phyloP scores from a whole-genome alignment of 306 rosid species.

The Dryas alaskensis region DNA sequence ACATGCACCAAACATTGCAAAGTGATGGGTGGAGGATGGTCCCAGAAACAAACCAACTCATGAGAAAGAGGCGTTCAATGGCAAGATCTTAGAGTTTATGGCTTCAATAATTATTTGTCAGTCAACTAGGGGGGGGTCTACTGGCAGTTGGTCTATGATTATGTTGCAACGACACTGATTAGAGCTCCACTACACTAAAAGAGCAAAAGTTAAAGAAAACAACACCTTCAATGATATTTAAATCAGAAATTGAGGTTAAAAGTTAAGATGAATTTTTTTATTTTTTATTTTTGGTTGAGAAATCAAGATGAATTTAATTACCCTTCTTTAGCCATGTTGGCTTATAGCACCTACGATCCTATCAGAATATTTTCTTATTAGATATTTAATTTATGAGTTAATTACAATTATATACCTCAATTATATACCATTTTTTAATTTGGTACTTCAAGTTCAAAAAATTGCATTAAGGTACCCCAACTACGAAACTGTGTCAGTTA shows the following conservation, averaged over 20 bases:
- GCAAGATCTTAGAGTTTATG: conserved; percentile 29
- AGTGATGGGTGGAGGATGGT: no score
- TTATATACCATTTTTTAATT: no score
- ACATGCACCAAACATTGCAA: no score
- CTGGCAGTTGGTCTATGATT: conserved; percentile 40
- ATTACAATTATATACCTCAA: no score
- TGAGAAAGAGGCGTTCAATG: conserved; percentile 28
- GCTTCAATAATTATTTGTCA: conserved; percentile 28
- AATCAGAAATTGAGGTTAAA: no score
- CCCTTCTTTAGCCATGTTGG: neutral
- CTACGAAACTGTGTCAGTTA: no score
- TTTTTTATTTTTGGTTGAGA: no score
- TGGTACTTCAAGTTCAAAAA: no score
- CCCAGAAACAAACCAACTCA: conserved; percentile 10
- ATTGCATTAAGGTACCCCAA: no score
- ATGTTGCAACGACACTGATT: conserved; percentile 28
- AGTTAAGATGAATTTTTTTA: no score
- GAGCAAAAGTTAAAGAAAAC: conserved; percentile 1
- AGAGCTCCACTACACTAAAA: conserved; percentile 28
- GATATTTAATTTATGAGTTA: no score
- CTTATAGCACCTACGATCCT: neutral
- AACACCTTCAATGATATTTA: neutral
- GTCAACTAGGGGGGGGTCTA: conserved; percentile 50
- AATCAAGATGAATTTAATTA: neutral
- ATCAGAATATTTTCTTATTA: no score